Percentiles rank a stretch among this genome's conserved stretches.
phyloP scores from a whole-genome alignment of 495 filamentous ascomycete species.

The Aspergillus mulundensis region DNA sequence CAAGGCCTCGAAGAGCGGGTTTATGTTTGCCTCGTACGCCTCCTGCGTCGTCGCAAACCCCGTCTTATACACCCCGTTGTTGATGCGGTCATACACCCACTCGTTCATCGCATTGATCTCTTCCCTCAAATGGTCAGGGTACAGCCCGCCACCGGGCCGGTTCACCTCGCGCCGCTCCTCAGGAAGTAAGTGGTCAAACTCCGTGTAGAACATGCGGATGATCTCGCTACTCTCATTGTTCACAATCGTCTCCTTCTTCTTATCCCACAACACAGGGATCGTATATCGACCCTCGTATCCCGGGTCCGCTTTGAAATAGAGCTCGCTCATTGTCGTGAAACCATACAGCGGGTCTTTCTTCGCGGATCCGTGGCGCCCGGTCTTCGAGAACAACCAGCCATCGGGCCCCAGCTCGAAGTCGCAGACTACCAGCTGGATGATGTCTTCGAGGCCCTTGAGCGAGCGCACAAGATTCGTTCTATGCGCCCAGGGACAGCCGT shows the following conservation, averaged over 20 bases:
- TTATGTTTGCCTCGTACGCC: conserved; percentile 58
- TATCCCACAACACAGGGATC: conserved; percentile 77
- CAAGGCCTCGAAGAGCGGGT: conserved; percentile 57
- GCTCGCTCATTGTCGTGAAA: conserved; percentile 59
- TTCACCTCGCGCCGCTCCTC: conserved; percentile 41
- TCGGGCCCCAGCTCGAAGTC: conserved; percentile 62
- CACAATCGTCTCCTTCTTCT: conserved; percentile 65
- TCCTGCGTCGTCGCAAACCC: conserved; percentile 64
- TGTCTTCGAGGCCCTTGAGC: conserved; percentile 74
- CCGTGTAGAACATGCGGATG: conserved; percentile 61
- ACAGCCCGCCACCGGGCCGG: conserved; percentile 47
- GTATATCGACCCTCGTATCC: conserved; percentile 73
- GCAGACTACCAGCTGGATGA: conserved; percentile 65
- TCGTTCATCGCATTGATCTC: conserved; percentile 60
- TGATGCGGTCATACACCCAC: conserved; percentile 64
- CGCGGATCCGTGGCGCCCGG: conserved; percentile 51
- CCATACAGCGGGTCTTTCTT: conserved; percentile 60
- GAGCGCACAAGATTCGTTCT: conserved; percentile 68
- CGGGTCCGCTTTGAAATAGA: conserved; percentile 68
- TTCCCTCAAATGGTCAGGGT: conserved; percentile 47
- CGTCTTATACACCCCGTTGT: conserved; percentile 69
- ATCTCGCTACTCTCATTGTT: conserved; percentile 87
- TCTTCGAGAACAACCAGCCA: conserved; percentile 66
- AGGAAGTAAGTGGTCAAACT: conserved; percentile 58
- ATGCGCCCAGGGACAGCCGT: conserved; percentile 81